Evolutionary conservation across 176 grass and related monocot species (phyloP).

Genomic region (Bromus sterilis): DNA sequence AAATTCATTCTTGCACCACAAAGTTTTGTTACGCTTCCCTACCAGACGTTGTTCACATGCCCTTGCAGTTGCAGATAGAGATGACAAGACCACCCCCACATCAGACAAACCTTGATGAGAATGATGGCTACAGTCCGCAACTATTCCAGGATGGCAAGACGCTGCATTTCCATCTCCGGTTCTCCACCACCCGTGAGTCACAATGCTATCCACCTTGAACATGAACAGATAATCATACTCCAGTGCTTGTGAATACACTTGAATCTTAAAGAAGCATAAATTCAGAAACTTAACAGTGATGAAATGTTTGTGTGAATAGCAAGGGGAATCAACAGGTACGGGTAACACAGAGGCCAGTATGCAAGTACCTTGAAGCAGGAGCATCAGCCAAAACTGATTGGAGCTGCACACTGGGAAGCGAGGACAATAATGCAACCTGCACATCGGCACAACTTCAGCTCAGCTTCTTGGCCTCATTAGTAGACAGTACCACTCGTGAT

Average conservation of each 20-base stretch:
- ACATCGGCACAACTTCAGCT: not conserved
- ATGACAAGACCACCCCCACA: not conserved
- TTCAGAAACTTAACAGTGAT: not conserved
- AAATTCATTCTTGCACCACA: not conserved
- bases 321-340: not conserved
- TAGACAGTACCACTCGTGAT: not conserved
- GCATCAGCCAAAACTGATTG: not conserved
- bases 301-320: not conserved
- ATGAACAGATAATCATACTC: not conserved
- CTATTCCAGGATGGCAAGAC: not conserved
- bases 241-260: not conserved
- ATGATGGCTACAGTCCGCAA: not conserved
- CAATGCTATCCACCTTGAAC: not conserved
- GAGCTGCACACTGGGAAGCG: not conserved
- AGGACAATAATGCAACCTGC: not conserved
- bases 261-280: not conserved
- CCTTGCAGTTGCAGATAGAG: not conserved
- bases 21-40: not conserved
- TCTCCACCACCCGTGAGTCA: not conserved
- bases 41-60: not conserved
- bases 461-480: not conserved
- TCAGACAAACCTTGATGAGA: not conserved
- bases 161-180: not conserved
- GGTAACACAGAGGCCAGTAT: not conserved
- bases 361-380: not conserved